Base-by-base conservation (phyloP, 768 basidiomycete genomes). In the Serendipita sp. region DNA sequence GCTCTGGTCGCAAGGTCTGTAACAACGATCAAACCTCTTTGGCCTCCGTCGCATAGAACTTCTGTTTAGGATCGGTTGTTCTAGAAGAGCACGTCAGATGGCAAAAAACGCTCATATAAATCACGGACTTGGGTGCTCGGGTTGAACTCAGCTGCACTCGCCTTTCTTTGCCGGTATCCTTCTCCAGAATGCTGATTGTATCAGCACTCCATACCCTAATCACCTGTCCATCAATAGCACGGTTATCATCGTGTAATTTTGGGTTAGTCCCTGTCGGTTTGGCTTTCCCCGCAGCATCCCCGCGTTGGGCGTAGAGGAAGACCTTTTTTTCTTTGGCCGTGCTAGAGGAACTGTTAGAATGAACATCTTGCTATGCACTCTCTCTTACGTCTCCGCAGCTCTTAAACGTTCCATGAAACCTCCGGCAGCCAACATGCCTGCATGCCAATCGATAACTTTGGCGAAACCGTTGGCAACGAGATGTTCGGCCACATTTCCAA, bases 401-500 rank as follows among this genome's bases (percentile, higher is more conserved):
- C 94, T 84, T 30, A 97, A 79, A 43, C 83, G 84, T 68, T 94
- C 91, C 82, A 97, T 90, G 3, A 83, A 88, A 42, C 92, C 92
- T 60, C 79, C 77, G 61, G 78, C 81, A 0, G 90, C 83, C 22
- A 99, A 82, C 81, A 98, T 87, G 22, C 94, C 94, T 16, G 95
- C 93, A 71, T 99, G 95, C 94, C 94, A 97, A 70, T 95, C 94
- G 64, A 98, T 86, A 58, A 97, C 80, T 63, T 90, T 86, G 17
- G 94, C 95, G 1, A 97, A 77, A 30, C 95, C 94, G 48, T 82
- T 81, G 3, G 80, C 81, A 30, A 91, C 83, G 42, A 99, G 78
- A 72, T 88, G 84, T 67, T 95, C 90, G 13, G 92, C 93, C 26
- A 99, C 86, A 73, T 96, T 96, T 33, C 95, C 95, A 17, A 85